These are phyloP conservation scores for Pseudisothecium myosuroides DNA, from an alignment of 225 moss, liverwort and hornwort genomes.

Conservation along the genomic window DNA sequence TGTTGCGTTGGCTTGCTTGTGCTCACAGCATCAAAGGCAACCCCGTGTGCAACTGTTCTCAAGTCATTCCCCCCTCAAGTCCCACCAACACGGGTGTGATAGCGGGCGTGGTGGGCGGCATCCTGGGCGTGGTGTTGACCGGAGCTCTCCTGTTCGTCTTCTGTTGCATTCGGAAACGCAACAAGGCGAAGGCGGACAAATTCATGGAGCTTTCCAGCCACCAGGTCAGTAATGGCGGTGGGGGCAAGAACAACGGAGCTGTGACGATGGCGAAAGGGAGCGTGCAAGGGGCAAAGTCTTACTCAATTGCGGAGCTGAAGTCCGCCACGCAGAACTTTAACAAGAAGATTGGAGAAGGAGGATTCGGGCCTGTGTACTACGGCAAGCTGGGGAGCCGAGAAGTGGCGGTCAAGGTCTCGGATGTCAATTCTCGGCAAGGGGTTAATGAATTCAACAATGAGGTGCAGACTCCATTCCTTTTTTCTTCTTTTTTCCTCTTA, in stretches of 20 bases:
- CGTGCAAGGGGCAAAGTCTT: conserved; percentile 4
- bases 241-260: background rate
- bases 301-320: background rate
- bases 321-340: conserved; percentile 16
- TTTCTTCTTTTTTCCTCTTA: too few relatives aligned
- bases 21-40: background rate
- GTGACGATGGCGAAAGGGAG: background rate
- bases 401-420: too few relatives aligned
- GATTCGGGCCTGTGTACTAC: too few relatives aligned
- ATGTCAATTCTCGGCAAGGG: too few relatives aligned
- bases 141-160: background rate
- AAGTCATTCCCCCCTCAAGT: background rate
- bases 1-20: background rate
- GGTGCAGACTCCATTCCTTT: too few relatives aligned
- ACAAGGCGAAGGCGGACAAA: background rate
- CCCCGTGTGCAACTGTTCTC: background rate
- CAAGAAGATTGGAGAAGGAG: conserved; percentile 12
- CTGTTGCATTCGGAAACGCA: background rate
- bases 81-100: background rate
- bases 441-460: too few relatives aligned
- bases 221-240: background rate
- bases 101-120: conserved; percentile 11
- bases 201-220: background rate
- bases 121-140: background rate
- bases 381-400: too few relatives aligned